These are phyloP conservation scores for Pezicula radicicola DNA, from an alignment of 2,329 filamentous ascomycete species.

Conservation along the genomic window DNA sequence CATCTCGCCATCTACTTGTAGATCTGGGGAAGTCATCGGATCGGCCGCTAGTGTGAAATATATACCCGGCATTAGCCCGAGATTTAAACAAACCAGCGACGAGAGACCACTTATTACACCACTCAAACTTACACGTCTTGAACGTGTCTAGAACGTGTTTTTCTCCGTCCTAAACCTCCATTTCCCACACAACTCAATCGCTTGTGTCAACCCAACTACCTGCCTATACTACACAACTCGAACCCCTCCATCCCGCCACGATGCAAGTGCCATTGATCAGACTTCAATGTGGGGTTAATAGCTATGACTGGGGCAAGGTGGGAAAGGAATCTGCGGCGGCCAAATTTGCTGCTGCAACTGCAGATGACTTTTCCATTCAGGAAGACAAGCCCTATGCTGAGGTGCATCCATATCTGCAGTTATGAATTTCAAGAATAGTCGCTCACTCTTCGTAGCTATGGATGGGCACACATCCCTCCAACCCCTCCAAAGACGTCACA, in stretches of 20 bases:
- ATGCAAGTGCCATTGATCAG: conserved; percentile 71
- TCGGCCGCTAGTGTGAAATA: too few species aligned
- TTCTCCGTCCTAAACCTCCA: not conserved
- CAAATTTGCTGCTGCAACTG: conserved; percentile 82
- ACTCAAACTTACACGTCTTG: too few species aligned
- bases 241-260: not conserved
- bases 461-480: conserved; percentile 98
- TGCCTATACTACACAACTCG: not conserved
- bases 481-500: conserved; percentile 84
- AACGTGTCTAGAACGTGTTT: too few species aligned
- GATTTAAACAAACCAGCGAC: too few species aligned
- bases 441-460: conserved; percentile 63
- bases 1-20: too few species aligned
- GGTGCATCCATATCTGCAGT: conserved; percentile 44
- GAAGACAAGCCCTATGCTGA: conserved; percentile 92
- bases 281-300: conserved; percentile 90
- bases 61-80: too few species aligned
- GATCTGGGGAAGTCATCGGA: too few species aligned
- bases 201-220: not conserved
- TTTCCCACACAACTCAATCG: not conserved
- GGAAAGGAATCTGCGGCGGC: conserved; percentile 85
- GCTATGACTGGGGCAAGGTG: conserved; percentile 98
- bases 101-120: too few species aligned
- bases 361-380: conserved; percentile 73
- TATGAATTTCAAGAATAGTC: conserved; percentile 1